Percentiles rank a stretch among this genome's conserved stretches.
Evolutionary conservation across 495 filamentous ascomycete genomes (phyloP).

Genomic region (Pyrenula aspistea): DNA sequence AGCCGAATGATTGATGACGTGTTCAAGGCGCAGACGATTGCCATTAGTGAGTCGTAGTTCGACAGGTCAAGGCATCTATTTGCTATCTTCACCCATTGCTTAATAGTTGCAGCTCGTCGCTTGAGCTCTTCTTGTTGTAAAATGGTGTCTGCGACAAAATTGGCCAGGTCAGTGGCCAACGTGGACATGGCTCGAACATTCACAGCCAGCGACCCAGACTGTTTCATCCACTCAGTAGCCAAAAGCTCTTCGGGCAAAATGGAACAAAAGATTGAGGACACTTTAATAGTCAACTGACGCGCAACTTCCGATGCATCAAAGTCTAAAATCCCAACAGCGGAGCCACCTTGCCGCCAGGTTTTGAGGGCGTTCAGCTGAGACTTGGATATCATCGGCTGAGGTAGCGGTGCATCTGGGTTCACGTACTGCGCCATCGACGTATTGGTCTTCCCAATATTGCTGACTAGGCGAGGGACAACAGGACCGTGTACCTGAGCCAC

Average conservation of each 20-base stretch:
- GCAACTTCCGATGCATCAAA: constrained; percentile 90
- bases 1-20: constrained; percentile 86
- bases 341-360: constrained; percentile 61
- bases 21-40: constrained; percentile 87
- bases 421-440: constrained; percentile 57
- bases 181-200: constrained; percentile 93
- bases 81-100: constrained; percentile 97
- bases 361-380: constrained; percentile 63
- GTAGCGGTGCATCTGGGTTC: constrained; percentile 58
- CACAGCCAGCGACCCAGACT: constrained; percentile 61
- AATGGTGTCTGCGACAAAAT: constrained; percentile 93
- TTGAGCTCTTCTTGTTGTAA: constrained; percentile 77
- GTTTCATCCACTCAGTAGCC: constrained; percentile 86
- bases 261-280: constrained; percentile 84
- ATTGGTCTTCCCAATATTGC: constrained; percentile 79
- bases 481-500: constrained; percentile 65
- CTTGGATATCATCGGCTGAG: constrained; percentile 56
- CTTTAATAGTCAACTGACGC: constrained; percentile 85
- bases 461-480: constrained; percentile 75
- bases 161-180: constrained; percentile 80
- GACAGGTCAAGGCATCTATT: constrained; percentile 76
- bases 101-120: constrained; percentile 81
- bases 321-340: constrained; percentile 66
- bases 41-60: constrained; percentile 96
- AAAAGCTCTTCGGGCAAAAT: constrained; percentile 93